Base-by-base conservation (phyloP, 208 protist genomes). In the Sergeia podlipaevii region DNA sequence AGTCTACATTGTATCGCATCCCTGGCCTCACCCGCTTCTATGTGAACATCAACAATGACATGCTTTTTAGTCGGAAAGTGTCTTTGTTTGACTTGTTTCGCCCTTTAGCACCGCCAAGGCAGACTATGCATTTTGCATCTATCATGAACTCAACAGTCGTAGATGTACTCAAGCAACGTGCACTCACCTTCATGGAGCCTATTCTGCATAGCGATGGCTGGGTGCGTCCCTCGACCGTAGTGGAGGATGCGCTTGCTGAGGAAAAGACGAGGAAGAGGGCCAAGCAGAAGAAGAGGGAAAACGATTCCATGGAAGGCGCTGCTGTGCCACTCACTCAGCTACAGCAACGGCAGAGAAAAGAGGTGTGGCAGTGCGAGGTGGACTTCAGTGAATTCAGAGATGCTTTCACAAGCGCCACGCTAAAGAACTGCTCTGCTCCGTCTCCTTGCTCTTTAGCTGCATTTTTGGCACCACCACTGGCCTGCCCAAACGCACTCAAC, bases 31-130 rank as follows among this genome's bases (percentile, higher is more conserved):
- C 70, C 4, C 74, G 70, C 24, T 82, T 71, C 44, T 77, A 70
- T 27, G 27, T 67, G 37, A 77, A 82, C 65, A 57, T 74, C 26
- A 66, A 68, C 45, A 82, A 82, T 23, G 74, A 82, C 58, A 77
- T 77, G 70, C 39, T 82, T 4, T 17, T 77, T 1, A 66, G 70
- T 20, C 65, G 65, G 0, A 53, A 26, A 15, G 26, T 82, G 18
- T 78, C 70, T 0, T 21, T 75, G 20, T 75, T 82, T 23, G 75
- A 82, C 45, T 54, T 75, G 13, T 74, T 82, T 37, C 55, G 75
- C 13, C 70, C 71, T 0, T 53, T 82, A 28, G 74, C 70, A 3
- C 68, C 62, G 3, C 30, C 36, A 5, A 59, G 62, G 0, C 72
- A 75, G 37, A 7, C 46, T n/a, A 15, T 36, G 29, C 48, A 33